Base-by-base conservation (phyloP, 2,329 filamentous ascomycete species). In the Volutella citrinella region DNA sequence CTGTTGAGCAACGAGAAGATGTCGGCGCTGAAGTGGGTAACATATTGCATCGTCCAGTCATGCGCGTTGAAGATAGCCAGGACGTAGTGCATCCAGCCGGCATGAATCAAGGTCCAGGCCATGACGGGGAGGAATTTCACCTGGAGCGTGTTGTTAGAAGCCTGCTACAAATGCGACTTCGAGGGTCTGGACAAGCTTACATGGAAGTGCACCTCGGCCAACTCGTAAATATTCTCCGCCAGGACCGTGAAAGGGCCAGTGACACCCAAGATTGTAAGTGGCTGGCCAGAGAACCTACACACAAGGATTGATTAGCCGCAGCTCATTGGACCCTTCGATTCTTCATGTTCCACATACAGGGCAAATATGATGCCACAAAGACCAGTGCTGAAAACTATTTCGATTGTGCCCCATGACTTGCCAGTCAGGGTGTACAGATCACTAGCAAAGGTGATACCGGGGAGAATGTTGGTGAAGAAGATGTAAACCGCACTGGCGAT, bases 1-100 rank as follows among this genome's bases (percentile, higher is more conserved):
- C 76, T 80, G 57, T 83, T 83, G 18, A 83, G 61, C 8, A 84
- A 65, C 4, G 77, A 79, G 53, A 83, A 83, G 34, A 83, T 80
- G 52, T 83, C 80, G 26, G 75, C 78, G 40, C 70, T 79, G 55
- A 82, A 83, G 14, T 72, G 77, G 3, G 80, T 84, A 30, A 84
- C 80, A 55, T 83, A 83, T 47, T 75, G 69, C 80, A 83, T 84
- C 0, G 79, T 83, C 75, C 78, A 83, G 56, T 82, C 78, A 50
- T 83, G 78, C 5, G 78, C 79, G 55, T 83, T 83, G 57, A 82
- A 74, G 31, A 82, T 72, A 34, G 79, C 78, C 10, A 84, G 65
- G 4, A 82, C 57, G 45, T 73, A 74, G 50, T 81, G 76, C 68
- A 83, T 74, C 80, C 80, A 84, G 7, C 68, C 74, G 7, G 78